Conservation (phyloP, 768 basidiomycete species). For the Coprinopsis marcescibilis region DNA sequence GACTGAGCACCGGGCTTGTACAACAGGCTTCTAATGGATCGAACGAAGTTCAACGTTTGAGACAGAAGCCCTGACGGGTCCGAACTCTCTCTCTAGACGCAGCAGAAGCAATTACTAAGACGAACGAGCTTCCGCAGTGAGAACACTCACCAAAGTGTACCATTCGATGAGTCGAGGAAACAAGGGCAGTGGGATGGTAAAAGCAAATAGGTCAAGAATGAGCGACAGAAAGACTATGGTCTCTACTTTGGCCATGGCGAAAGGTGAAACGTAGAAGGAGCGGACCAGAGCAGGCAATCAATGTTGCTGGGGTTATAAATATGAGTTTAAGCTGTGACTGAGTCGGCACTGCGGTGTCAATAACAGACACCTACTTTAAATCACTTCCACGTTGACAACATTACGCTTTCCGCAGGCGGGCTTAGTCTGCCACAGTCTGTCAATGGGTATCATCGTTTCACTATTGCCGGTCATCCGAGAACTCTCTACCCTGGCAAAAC, state of each 20-base stretch:
- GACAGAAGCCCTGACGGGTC: conserved; percentile 69
- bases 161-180: conserved; percentile 97
- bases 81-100: conserved; percentile 59
- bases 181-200: conserved; percentile 92
- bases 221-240: conserved; percentile 85
- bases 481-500: too few relatives aligned
- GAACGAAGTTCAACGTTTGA: conserved; percentile 61
- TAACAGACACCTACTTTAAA: too few relatives aligned
- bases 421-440: too few relatives aligned
- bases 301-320: background rate
- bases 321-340: background rate
- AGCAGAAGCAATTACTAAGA: background rate
- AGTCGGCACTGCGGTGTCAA: too few relatives aligned
- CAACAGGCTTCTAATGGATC: conserved; percentile 58
- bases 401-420: too few relatives aligned
- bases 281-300: background rate
- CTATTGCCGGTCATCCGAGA: too few relatives aligned
- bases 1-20: conserved; percentile 56
- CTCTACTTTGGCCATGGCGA: conserved; percentile 61
- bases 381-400: too few relatives aligned
- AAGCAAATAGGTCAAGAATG: conserved; percentile 84
- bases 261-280: background rate
- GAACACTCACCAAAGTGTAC: conserved; percentile 62
- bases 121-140: background rate
- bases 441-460: too few relatives aligned